A percentile compares a stretch with the other conserved stretches of the same genome.
phyloP scores from a whole-genome alignment of 1,284 basidiomycete species.

The Austroboletus rostrupii region DNA sequence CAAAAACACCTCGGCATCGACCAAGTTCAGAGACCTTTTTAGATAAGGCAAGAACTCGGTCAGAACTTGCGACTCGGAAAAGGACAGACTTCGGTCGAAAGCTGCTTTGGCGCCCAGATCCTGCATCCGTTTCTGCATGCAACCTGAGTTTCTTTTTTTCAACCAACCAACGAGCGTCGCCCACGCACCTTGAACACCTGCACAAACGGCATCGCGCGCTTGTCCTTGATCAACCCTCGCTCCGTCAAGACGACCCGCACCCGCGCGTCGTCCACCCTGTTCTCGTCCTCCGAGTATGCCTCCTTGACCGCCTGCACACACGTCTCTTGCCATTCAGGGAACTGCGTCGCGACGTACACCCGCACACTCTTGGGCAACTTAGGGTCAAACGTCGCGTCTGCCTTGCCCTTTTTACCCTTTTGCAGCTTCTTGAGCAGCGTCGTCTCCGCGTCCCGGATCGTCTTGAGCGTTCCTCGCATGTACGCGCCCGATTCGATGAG shows the following conservation, averaged over 20 bases:
- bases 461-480: constrained; percentile 84
- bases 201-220: constrained; percentile 93
- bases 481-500: constrained; percentile 76
- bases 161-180: constrained; percentile 26
- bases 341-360: constrained; percentile 86
- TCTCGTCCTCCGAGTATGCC: constrained; percentile 57
- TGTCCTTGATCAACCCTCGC: constrained; percentile 91
- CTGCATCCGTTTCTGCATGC: constrained; percentile 72
- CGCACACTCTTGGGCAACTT: constrained; percentile 82
- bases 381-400: constrained; percentile 62
- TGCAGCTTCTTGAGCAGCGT: constrained; percentile 71
- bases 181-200: constrained; percentile 80
- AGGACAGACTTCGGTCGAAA: constrained; percentile 85
- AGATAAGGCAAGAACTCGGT: constrained; percentile 76
- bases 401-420: constrained; percentile 55
- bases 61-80: constrained; percentile 83
- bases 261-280: constrained; percentile 81
- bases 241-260: constrained; percentile 69
- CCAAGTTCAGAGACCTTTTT: constrained; percentile 77
- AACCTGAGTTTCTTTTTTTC: constrained; percentile 21
- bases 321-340: constrained; percentile 92
- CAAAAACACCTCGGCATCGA: constrained; percentile 44
- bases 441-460: constrained; percentile 87
- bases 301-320: constrained; percentile 78
- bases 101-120: constrained; percentile 77